Evolutionary conservation across 352 stramenopile species (phyloP).

Genomic region (Thalassiosira ordinaria): DNA sequence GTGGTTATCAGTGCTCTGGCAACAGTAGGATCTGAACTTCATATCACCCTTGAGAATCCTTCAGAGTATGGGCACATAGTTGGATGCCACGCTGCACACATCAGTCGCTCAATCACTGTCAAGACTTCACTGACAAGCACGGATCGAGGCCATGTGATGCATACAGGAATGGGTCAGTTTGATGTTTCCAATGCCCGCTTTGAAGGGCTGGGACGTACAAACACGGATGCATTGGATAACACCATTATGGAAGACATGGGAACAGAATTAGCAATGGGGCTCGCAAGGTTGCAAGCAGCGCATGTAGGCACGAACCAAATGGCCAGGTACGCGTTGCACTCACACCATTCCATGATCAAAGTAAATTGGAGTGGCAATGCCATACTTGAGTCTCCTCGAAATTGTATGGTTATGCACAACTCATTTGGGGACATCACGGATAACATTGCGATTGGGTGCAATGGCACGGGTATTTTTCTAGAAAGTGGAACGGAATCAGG

Average conservation of each 20-base stretch:
- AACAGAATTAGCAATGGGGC: constrained; percentile 3
- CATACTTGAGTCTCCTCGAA: constrained; percentile 2
- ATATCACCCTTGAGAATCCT: constrained; percentile 1
- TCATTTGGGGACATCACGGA: constrained; percentile 32
- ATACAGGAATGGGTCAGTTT: constrained; percentile 40
- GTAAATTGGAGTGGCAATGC: constrained; percentile 22
- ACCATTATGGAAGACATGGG: constrained; percentile 17
- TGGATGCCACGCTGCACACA: constrained; percentile 12
- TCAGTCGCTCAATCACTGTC: constrained; percentile 35
- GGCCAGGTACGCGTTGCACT: constrained; percentile 41
- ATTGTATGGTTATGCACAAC: constrained; percentile 45
- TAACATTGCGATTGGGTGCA: constrained; percentile 34
- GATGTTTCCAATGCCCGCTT: constrained; percentile 27
- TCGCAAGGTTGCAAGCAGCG: constrained; percentile 32
- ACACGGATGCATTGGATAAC: constrained; percentile 17
- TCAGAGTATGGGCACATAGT: background rate
- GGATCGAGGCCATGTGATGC: constrained; percentile 39
- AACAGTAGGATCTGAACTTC: background rate
- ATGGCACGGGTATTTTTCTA: constrained; percentile 43
- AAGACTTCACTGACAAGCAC: constrained; percentile 7
- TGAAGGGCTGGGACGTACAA: constrained; percentile 25
- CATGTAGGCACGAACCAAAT: constrained; percentile 37
- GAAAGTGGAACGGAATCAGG: constrained; percentile 47
- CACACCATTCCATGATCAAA: constrained; percentile 37
- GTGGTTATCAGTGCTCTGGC: constrained; percentile 1